These are phyloP conservation scores for Macroventuria anomochaeta DNA, from an alignment of 2,329 filamentous ascomycete genomes.

Conservation along the genomic window DNA sequence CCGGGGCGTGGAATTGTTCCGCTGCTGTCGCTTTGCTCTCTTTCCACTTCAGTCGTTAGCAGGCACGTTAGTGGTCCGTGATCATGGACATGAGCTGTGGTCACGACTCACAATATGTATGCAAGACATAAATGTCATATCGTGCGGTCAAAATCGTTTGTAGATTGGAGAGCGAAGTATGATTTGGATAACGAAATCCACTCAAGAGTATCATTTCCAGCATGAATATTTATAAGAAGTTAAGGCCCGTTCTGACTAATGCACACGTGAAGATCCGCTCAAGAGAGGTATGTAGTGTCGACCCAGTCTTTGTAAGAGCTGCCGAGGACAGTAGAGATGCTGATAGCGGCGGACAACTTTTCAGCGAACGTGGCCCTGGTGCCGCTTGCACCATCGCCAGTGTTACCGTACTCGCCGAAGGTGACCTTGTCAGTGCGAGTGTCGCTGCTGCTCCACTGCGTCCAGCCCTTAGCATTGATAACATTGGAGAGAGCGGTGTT, in stretches of 20 bases:
- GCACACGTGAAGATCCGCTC: not conserved
- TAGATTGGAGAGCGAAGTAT: not conserved
- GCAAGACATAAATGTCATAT: too few species aligned
- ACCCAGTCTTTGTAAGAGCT: constrained; percentile 41
- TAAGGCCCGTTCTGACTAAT: not conserved
- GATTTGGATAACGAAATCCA: constrained; percentile 42
- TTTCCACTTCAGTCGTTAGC: not conserved
- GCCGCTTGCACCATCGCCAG: constrained; percentile 62
- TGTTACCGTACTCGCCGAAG: constrained; percentile 67
- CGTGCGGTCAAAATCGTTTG: not conserved
- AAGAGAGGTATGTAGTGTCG: not conserved
- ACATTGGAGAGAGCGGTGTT: constrained; percentile 60
- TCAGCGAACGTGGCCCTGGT: constrained; percentile 59
- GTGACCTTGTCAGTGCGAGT: constrained; percentile 60
- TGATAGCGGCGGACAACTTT: constrained; percentile 50
- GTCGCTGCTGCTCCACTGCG: constrained; percentile 59
- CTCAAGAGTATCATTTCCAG: not conserved
- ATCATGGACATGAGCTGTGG: not conserved
- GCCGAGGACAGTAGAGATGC: constrained; percentile 56
- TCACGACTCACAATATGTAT: not conserved
- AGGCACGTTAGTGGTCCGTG: not conserved
- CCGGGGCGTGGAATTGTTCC: not conserved
- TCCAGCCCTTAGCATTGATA: constrained; percentile 67
- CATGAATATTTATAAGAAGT: constrained; percentile 17
- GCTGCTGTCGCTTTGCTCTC: constrained; percentile 1